Evolutionary conservation across 1,284 basidiomycete species (phyloP).

Genomic region (Moesziomyces parantarcticus): DNA sequence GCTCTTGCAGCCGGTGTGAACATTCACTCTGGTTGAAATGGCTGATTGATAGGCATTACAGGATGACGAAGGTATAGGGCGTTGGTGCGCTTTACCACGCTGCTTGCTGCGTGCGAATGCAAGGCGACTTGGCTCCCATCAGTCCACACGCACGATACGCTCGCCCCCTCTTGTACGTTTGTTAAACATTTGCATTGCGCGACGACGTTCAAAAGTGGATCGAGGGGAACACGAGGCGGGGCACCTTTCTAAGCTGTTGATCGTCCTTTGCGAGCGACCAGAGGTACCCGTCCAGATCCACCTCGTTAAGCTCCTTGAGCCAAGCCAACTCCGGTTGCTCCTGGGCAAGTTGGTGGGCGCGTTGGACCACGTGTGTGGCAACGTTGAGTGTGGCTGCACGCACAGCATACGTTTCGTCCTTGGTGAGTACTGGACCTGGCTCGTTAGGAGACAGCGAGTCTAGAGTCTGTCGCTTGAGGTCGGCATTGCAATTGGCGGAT

Average conservation of each 20-base stretch:
- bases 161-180: too few relatives aligned
- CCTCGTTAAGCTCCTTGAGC: conserved; percentile 53
- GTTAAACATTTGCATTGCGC: not conserved
- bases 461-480: conserved; percentile 5
- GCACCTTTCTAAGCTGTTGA: conserved; percentile 46
- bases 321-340: conserved; percentile 8
- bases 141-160: too few relatives aligned
- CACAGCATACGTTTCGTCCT: conserved; percentile 56
- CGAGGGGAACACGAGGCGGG: conserved; percentile 38
- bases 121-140: too few relatives aligned
- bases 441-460: not conserved
- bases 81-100: too few relatives aligned
- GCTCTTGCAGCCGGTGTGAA: too few relatives aligned
- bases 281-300: conserved; percentile 62
- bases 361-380: conserved; percentile 37
- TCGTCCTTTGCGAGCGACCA: conserved; percentile 62
- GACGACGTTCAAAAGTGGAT: conserved; percentile 22
- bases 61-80: too few relatives aligned
- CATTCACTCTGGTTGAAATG: too few relatives aligned
- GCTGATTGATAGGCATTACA: too few relatives aligned
- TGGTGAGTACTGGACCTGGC: conserved; percentile 32
- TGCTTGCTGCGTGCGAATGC: too few relatives aligned
- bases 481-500: conserved; percentile 4
- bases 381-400: conserved; percentile 56
- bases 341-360: conserved; percentile 41